These are phyloP conservation scores for Solanum rostratum DNA, from an alignment of 257 asterid genomes.

Conservation along the genomic window DNA sequence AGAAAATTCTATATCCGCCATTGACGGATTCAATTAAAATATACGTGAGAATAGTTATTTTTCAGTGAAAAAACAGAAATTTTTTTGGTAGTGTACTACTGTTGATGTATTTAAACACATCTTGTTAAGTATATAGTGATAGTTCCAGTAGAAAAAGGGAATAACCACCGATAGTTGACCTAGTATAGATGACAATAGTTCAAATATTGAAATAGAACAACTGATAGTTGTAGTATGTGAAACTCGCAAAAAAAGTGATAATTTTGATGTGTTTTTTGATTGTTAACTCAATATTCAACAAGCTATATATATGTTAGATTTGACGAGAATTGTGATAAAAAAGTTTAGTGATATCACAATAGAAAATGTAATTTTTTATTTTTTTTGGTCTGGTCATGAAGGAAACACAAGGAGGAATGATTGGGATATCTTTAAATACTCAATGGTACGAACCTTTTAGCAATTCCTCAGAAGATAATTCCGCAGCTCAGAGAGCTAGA, in stretches of 20 bases:
- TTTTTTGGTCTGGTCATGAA: background rate
- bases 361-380: too few relatives aligned
- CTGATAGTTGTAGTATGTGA: fast-evolving
- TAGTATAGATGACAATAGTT: too few relatives aligned
- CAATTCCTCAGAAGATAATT: constrained; percentile 32
- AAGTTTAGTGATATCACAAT: fast-evolving
- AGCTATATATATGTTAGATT: background rate
- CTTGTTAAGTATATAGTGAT: too few relatives aligned
- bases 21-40: too few relatives aligned
- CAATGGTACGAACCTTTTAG: constrained; percentile 46
- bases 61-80: too few relatives aligned
- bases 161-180: too few relatives aligned
- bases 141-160: too few relatives aligned
- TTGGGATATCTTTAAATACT: constrained; percentile 43
- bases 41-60: too few relatives aligned
- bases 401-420: constrained; percentile 38
- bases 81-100: fast-evolving
- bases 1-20: too few relatives aligned
- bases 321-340: background rate
- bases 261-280: background rate
- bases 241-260: fast-evolving
- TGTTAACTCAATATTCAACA: background rate
- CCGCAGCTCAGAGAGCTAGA: constrained; percentile 56
- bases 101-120: too few relatives aligned
- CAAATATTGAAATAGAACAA: too few relatives aligned